Evolutionary conservation across 371 early-diverging fungal genomes (phyloP), one percentile per base, ranked within the genome.

Genomic region (Mortierella sp.): DNA sequence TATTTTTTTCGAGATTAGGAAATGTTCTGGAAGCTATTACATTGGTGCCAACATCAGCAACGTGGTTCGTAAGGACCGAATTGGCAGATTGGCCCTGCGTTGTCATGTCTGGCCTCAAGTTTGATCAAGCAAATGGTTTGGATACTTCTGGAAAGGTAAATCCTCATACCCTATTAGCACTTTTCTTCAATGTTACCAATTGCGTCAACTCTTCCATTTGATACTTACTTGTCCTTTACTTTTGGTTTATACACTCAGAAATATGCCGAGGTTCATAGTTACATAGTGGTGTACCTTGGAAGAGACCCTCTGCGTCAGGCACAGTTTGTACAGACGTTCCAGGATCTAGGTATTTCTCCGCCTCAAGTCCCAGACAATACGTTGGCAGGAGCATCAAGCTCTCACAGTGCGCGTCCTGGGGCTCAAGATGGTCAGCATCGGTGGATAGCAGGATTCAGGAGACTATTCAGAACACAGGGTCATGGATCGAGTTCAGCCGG

Each of bases 51-150:
- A 77, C 80, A 34, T 80, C 86, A 2, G 82, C 86, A 0, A 80
- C 82, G 19, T 86, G 86, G 86, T 86, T 86, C 55, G 78, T 77
- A 10, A 82, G 70, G 63, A 82, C 82, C 14, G 82, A 80, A 57
- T 45, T 86, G 73, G 86, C 86, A 7, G 86, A 86, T 38, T 86
- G 86, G 86, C 86, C 86, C 2, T 86, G 86, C 28, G 86, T 86
- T 1, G 78, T 86, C 31, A 82, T 86, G 82, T 74, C 82, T 14
- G 82, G 82, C 47, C 80, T 82, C 14, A 86, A 86, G 21, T 86
- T 86, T 73, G 86, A 86, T 24, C 86, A 82, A 54, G 82, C 82
- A 3, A 82, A 86, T n/a, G 73, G 75, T 21, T 31, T 57, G 21
- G 82, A 86, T 19, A 75, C 80, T 24, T 79, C 78, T 38, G 80